Evolutionary conservation across 176 grass and related monocot genomes (phyloP).

Genomic region (Eremochloa ophiuroides): DNA sequence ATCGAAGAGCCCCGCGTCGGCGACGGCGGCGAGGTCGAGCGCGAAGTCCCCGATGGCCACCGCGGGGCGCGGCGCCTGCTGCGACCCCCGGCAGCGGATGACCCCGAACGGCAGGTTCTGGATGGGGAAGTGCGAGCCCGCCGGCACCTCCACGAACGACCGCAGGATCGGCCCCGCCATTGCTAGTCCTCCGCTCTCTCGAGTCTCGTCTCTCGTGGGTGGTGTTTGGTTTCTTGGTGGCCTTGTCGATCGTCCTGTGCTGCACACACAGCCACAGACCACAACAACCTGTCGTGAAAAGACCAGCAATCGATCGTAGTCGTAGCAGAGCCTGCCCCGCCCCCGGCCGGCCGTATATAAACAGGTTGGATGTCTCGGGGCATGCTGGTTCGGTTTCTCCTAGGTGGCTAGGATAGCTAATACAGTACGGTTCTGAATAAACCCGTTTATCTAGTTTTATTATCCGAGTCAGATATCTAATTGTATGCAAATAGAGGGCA

Average conservation of each 20-base stretch:
- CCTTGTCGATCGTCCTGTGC: not conserved
- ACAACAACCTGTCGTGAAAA: not conserved
- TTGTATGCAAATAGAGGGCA: too few relatives aligned
- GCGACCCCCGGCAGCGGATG: conserved; percentile 38
- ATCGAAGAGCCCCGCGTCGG: conserved; percentile 78
- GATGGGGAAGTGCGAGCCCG: conserved; percentile 82
- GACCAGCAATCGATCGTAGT: too few relatives aligned
- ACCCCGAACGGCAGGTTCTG: conserved; percentile 97
- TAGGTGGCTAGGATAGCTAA: too few relatives aligned
- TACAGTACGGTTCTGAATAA: too few relatives aligned
- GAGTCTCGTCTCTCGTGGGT: too few relatives aligned
- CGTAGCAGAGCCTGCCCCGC: too few relatives aligned
- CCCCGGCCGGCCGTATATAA: not conserved
- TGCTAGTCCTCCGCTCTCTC: not conserved
- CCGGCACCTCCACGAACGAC: conserved; percentile 81
- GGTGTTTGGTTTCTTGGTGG: not conserved
- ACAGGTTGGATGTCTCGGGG: too few relatives aligned
- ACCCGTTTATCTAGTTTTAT: too few relatives aligned
- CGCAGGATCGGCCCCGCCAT: conserved; percentile 38
- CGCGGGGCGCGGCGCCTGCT: conserved; percentile 53
- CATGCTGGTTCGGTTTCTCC: too few relatives aligned
- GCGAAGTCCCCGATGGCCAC: conserved; percentile 81
- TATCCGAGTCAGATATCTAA: too few relatives aligned
- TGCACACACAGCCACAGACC: not conserved
- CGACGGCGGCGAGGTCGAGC: conserved; percentile 79